A percentile compares a stretch with the other conserved stretches of the same genome.
These are phyloP conservation scores for Backusella tuberculispora DNA, from an alignment of 192 early-diverging fungal species.

Conservation along the genomic window DNA sequence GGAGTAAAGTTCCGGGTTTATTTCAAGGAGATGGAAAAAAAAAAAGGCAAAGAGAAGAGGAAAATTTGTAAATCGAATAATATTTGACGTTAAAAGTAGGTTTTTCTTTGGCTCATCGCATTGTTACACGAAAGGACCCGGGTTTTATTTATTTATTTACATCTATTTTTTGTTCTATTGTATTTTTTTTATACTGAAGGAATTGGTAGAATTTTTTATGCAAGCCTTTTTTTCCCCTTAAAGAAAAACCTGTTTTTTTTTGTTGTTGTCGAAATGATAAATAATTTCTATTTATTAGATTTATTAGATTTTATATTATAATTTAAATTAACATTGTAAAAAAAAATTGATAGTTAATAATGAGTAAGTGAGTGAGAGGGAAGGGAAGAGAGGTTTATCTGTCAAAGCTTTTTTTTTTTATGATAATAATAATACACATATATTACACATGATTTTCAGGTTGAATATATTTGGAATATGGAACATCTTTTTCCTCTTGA, in stretches of 20 bases:
- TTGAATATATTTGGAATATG: neutral
- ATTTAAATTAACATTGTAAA: neutral
- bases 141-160: neutral
- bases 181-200: neutral
- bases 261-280: neutral
- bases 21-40: neutral
- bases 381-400: neutral
- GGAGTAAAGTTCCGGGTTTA: neutral
- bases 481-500: neutral
- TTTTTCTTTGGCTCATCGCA: neutral
- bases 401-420: neutral
- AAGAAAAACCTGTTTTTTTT: constrained; percentile 7
- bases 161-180: neutral
- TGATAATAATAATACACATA: neutral
- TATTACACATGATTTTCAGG: neutral
- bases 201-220: neutral
- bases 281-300: neutral
- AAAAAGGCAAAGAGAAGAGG: neutral
- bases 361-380: neutral
- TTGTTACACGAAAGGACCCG: constrained; percentile 7
- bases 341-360: neutral
- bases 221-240: neutral
- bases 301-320: neutral
- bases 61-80: neutral
- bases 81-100: constrained; percentile 5